A percentile compares a stretch with the other conserved stretches of the same genome.
These are phyloP conservation scores for Dalbergia oliveri DNA, from an alignment of 306 rosid species.

Conservation along the genomic window DNA sequence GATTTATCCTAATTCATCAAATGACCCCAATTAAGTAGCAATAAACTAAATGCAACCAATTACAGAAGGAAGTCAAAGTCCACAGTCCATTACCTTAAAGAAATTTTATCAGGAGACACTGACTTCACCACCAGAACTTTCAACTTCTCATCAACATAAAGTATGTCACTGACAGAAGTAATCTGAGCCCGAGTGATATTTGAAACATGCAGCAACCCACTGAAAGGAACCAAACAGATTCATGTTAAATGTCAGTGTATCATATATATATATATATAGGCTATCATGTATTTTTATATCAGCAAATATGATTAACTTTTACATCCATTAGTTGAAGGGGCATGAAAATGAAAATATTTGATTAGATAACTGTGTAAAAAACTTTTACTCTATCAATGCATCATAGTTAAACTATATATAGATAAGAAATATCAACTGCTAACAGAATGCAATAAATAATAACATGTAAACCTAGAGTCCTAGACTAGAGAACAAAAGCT, in stretches of 20 bases:
- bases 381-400: no score
- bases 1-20: background rate
- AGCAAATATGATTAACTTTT: no score
- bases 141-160: constrained; percentile 75
- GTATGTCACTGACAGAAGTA: constrained; percentile 69
- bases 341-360: no score
- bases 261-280: no score
- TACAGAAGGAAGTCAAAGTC: constrained; percentile 16
- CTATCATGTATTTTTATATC: no score
- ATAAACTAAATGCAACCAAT: constrained; percentile 1
- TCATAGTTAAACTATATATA: no score
- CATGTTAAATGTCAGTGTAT: constrained; percentile 23
- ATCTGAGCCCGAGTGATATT: constrained; percentile 68
- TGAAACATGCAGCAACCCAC: constrained; percentile 92
- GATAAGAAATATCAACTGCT: background rate
- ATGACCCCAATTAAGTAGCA: constrained; percentile 3
- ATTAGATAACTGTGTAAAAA: no score
- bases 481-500: background rate
- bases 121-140: constrained; percentile 85
- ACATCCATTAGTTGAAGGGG: no score
- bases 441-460: background rate
- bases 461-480: background rate
- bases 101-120: constrained; percentile 73
- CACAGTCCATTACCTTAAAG: constrained; percentile 67
- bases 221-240: constrained; percentile 52